Base-by-base conservation (phyloP, 495 filamentous ascomycete species). In the Penicillium antarcticum region DNA sequence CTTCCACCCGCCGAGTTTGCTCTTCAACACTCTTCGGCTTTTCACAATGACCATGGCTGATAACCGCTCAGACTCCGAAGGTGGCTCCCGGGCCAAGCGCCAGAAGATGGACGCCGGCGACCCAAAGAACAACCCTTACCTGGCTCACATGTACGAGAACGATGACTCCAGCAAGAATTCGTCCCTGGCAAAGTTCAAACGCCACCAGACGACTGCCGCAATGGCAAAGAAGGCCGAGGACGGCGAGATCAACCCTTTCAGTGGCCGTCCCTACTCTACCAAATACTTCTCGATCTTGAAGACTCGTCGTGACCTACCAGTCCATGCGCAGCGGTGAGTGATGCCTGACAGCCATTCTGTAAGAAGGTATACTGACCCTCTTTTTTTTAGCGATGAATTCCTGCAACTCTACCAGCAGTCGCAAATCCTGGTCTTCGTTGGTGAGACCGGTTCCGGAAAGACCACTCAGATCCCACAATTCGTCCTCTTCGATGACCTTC, bases 401-500 rank as follows among this genome's bases (percentile, higher is more conserved):
- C 76, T 99, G 34, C 77, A 89, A 57, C 79, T 92, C 58, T 99
- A 94, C 70, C 95, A 97, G 54, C 83, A 86, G 64, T 87, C 85
- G 10, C 95, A 97, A 66, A 96, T 97, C 53, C 80, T 99, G 21
- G 94, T 99, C 61, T 96, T 99, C 61, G 95, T 99, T 51, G 95
- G 95, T 74, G 94, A 98, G 77, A 98, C 94, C 2, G 94, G 94
- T 85, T 98, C 94, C 57, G 94, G 94, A 69, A 98, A 98, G 72
- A 98, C 94, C 0, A 98, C 94, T 0, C 95, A 99, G 71, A 97
- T 99, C 47, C 95, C 95, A 0, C 95, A 99, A 66, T 99, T 95
- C 67, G 90, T 99, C 51, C 80, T 97, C 12, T 97, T 87, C 77
- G 95, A 99, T 74, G 95, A 99, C 72, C 81, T 95, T 18, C 94